These are phyloP conservation scores for Cercophora sp. DNA, from an alignment of 495 filamentous ascomycete species.

Conservation along the genomic window DNA sequence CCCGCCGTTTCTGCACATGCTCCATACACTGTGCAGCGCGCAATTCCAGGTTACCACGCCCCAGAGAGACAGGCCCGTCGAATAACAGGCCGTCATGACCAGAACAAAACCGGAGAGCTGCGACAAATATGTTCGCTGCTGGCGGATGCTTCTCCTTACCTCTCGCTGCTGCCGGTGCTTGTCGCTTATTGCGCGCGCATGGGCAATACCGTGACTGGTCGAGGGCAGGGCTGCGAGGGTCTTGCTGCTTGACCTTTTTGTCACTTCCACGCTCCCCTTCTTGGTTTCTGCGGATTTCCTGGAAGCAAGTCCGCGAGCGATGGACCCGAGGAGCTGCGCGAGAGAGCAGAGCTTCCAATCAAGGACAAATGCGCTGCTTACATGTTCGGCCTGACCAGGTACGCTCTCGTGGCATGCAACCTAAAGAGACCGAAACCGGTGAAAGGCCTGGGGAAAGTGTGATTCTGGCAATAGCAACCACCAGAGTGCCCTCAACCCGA, in stretches of 20 bases:
- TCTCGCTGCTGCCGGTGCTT: too few species aligned
- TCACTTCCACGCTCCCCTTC: neutral
- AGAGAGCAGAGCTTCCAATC: neutral
- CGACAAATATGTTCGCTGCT: too few species aligned
- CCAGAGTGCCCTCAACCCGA: too few species aligned
- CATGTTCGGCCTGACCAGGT: conserved; percentile 2
- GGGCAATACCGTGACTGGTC: neutral
- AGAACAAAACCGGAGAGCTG: too few species aligned
- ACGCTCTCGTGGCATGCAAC: neutral
- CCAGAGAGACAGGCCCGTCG: too few species aligned
- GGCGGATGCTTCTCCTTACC: too few species aligned
- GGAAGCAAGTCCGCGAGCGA: neutral
- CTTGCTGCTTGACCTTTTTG: neutral
- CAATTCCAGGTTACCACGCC: neutral
- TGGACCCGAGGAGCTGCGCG: neutral
- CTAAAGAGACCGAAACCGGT: neutral
- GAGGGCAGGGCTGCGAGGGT: conserved; percentile 3
- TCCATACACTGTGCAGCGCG: too few species aligned
- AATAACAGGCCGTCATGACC: too few species aligned
- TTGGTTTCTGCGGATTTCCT: neutral
- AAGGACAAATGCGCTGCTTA: neutral
- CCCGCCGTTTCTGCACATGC: neutral
- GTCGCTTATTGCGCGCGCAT: too few species aligned
- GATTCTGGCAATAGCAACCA: too few species aligned
- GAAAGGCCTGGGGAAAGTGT: too few species aligned